Conservation (phyloP, 2,329 filamentous ascomycete species). For the Xylaria polymorpha region DNA sequence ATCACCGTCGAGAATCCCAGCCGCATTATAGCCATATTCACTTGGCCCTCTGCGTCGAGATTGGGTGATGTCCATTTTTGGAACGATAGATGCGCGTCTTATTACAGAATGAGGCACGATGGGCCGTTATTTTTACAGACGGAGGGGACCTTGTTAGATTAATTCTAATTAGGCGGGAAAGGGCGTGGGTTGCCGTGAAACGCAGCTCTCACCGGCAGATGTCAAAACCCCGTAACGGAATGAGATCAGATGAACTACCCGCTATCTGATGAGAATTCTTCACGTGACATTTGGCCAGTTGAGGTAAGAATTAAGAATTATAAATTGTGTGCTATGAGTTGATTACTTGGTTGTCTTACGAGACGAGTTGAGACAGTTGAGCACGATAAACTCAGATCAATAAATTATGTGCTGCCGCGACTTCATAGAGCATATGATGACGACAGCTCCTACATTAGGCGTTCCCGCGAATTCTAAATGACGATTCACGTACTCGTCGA, state of each 20-base stretch:
- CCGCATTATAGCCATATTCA: background rate
- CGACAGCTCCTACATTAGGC: background rate
- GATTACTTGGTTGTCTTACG: background rate
- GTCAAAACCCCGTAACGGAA: background rate
- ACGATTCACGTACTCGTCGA: background rate
- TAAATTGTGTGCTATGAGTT: background rate
- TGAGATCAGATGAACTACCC: conserved; percentile 5
- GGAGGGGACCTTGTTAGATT: conserved; percentile 22
- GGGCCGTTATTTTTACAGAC: background rate
- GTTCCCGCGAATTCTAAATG: background rate
- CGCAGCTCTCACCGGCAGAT: conserved; percentile 23
- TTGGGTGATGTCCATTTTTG: conserved; percentile 9
- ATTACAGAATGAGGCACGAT: conserved; percentile 19
- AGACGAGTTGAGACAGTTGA: background rate
- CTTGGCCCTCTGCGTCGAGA: conserved; percentile 16
- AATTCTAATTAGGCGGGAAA: conserved; percentile 34
- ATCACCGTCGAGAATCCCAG: background rate
- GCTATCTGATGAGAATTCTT: background rate
- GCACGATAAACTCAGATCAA: background rate
- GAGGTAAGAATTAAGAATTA: background rate
- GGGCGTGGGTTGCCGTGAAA: conserved; percentile 11
- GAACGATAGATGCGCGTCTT: conserved; percentile 7
- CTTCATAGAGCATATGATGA: background rate
- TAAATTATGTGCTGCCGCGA: background rate
- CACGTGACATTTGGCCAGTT: background rate